Conservation (phyloP, 768 basidiomycete genomes). For the Boletus bicolor region DNA sequence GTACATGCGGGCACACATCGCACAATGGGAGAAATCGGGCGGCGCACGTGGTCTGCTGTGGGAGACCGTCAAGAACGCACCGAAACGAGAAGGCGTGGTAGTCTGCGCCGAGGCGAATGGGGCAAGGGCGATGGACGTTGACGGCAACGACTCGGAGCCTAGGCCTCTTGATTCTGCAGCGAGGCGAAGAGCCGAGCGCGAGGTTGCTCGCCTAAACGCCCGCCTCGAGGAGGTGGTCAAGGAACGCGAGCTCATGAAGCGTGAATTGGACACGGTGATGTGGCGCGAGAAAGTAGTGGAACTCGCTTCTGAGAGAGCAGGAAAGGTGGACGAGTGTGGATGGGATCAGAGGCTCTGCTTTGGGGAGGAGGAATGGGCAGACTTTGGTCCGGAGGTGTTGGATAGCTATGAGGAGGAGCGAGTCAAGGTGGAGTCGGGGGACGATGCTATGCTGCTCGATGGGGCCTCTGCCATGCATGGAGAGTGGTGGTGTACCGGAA, state of each 20-base stretch:
- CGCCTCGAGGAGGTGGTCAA: slow-evolving; percentile 56
- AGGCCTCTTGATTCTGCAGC: slow-evolving; percentile 31
- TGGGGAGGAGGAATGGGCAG: slow-evolving; percentile 76
- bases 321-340: slow-evolving; percentile 69
- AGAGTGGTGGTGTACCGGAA: slow-evolving; percentile 80
- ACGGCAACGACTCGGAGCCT: slow-evolving; percentile 2
- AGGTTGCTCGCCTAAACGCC: slow-evolving; percentile 50
- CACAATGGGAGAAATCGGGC: slow-evolving; percentile 58
- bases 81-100: slow-evolving; percentile 69
- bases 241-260: slow-evolving; percentile 62
- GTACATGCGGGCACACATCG: slow-evolving; percentile 64
- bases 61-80: slow-evolving; percentile 68
- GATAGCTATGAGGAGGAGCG: slow-evolving; percentile 64
- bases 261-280: slow-evolving; percentile 62
- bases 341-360: slow-evolving; percentile 86
- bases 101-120: slow-evolving; percentile 39
- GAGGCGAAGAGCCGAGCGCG: slow-evolving; percentile 52
- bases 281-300: slow-evolving; percentile 71
- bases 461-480: slow-evolving; percentile 29
- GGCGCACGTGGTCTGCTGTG: slow-evolving; percentile 65
- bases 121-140: slow-evolving; percentile 24
- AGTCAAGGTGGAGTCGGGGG: slow-evolving; percentile 29
- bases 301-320: slow-evolving; percentile 65
- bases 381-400: slow-evolving; percentile 61
- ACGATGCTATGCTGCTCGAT: slow-evolving; percentile 41